These are phyloP conservation scores for Calonectria honghensis DNA, from an alignment of 2,329 filamentous ascomycete genomes.

Conservation along the genomic window DNA sequence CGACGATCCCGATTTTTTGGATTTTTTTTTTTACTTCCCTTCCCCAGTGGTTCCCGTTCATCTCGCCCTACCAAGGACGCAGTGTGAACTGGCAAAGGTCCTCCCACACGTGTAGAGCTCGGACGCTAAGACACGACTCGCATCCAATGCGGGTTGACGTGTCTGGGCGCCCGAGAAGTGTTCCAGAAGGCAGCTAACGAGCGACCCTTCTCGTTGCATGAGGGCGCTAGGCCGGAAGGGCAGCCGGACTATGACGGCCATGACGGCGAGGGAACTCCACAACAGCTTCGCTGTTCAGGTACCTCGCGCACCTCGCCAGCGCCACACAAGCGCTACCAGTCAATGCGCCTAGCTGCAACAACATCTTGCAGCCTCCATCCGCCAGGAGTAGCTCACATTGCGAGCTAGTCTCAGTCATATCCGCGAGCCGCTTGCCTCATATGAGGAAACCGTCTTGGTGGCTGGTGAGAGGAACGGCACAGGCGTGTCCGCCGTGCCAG, in stretches of 20 bases:
- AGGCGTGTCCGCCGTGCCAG: not conserved
- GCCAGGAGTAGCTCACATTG: not conserved
- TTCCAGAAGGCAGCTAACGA: slow-evolving; percentile 45
- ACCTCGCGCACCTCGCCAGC: not conserved
- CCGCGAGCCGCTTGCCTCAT: slow-evolving; percentile 20
- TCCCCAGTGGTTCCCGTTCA: slow-evolving; percentile 23
- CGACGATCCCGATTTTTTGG: slow-evolving; percentile 8
- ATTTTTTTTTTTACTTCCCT: not conserved
- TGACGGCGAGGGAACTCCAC: slow-evolving; percentile 30
- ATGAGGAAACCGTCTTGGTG: not conserved
- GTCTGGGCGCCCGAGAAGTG: slow-evolving; percentile 37
- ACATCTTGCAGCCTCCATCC: slow-evolving; percentile 9
- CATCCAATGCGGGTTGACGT: slow-evolving; percentile 17
- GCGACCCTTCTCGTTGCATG: slow-evolving; percentile 40
- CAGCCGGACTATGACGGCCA: slow-evolving; percentile 10
- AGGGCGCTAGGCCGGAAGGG: slow-evolving; percentile 35
- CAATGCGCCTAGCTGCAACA: slow-evolving; percentile 28
- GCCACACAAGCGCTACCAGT: slow-evolving; percentile 12
- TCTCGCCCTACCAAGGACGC: not conserved
- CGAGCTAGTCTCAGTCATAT: slow-evolving; percentile 22
- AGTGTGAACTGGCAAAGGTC: slow-evolving; percentile 13
- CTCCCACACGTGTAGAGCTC: slow-evolving; percentile 12
- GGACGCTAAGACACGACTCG: slow-evolving; percentile 23
- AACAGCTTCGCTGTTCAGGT: slow-evolving; percentile 24
- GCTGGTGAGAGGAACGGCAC: not conserved